A percentile compares a stretch with the other conserved stretches of the same genome.
These are phyloP conservation scores for Ustilago trichophora DNA, from an alignment of 1,284 basidiomycete genomes.

Conservation along the genomic window DNA sequence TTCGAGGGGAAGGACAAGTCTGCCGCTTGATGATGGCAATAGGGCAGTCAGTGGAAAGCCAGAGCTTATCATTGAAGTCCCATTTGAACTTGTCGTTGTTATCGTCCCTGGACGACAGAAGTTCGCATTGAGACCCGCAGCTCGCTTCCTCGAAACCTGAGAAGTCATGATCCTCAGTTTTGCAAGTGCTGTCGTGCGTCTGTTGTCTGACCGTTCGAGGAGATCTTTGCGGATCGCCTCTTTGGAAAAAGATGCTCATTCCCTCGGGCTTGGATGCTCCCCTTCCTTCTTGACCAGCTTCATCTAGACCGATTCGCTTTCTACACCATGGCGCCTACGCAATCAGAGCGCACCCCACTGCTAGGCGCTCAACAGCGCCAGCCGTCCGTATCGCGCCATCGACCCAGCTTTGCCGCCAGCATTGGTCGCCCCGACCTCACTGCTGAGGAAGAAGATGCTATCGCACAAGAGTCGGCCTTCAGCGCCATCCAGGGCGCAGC, in stretches of 20 bases:
- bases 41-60: too few species aligned
- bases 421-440: constrained; percentile 43
- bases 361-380: constrained; percentile 30
- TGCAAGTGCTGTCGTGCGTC: background rate
- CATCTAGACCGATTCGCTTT: background rate
- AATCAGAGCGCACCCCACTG: constrained; percentile 52
- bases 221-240: too few species aligned
- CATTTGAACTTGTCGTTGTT: background rate
- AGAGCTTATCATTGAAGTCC: background rate
- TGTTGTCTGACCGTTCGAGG: too few species aligned
- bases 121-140: background rate
- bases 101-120: background rate
- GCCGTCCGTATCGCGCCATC: constrained; percentile 32
- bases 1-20: too few species aligned
- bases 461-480: constrained; percentile 63
- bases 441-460: constrained; percentile 52
- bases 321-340: constrained; percentile 24
- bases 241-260: too few species aligned
- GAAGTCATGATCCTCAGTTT: background rate
- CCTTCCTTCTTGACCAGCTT: constrained; percentile 8
- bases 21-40: background rate
- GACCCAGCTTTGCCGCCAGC: constrained; percentile 47
- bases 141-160: background rate
- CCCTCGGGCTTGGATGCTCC: too few species aligned
- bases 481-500: constrained; percentile 58